Conservation (phyloP, 192 early-diverging fungal genomes). For the Coemansia sp. region DNA sequence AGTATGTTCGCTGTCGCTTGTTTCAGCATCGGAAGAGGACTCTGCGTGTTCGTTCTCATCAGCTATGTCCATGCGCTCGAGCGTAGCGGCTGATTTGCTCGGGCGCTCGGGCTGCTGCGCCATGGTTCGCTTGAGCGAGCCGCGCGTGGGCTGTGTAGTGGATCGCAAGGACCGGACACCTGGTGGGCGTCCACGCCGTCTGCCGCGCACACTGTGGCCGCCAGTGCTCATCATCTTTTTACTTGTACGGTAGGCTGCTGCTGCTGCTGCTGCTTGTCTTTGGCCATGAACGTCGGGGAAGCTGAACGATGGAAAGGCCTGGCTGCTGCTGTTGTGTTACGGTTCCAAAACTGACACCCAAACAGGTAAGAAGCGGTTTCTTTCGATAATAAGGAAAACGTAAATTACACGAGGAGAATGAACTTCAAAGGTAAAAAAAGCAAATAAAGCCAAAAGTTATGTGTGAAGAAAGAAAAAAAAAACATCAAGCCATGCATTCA, state of each 20-base stretch:
- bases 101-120: neutral
- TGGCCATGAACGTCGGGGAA: slow-evolving; percentile 1
- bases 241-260: neutral
- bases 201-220: slow-evolving; percentile 28
- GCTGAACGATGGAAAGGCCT: no score
- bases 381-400: no score
- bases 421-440: no score
- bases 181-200: slow-evolving; percentile 48
- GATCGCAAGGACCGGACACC: slow-evolving; percentile 12
- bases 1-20: neutral
- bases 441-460: no score
- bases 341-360: no score
- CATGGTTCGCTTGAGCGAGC: neutral
- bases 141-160: neutral
- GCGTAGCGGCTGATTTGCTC: neutral
- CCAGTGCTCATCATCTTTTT: slow-evolving; percentile 7
- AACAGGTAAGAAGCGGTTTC: no score
- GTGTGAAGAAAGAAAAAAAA: neutral
- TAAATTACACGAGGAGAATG: neutral
- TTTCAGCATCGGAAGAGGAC: neutral
- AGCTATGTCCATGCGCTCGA: neutral
- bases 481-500: neutral
- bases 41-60: neutral
- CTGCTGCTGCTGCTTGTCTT: no score
- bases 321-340: neutral